A percentile compares a stretch with the other conserved stretches of the same genome.
These are phyloP conservation scores for Thalia dealbata DNA, from an alignment of 176 grass and related monocot genomes.

Conservation along the genomic window DNA sequence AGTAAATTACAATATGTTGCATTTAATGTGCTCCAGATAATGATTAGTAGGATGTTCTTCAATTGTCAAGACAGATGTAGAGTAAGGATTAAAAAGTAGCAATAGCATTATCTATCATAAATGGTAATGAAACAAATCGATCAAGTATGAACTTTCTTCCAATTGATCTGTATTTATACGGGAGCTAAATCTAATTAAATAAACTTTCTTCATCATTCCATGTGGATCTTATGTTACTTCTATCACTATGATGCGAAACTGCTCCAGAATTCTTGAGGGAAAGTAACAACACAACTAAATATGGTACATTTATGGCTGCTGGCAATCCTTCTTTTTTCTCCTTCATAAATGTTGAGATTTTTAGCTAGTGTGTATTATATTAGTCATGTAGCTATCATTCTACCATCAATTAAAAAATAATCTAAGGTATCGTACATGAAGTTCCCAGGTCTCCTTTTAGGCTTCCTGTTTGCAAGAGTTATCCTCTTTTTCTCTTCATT, in stretches of 20 bases:
- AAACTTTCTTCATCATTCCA: background rate
- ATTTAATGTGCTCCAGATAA: background rate
- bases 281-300: background rate
- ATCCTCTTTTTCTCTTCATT: background rate
- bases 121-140: too few relatives aligned
- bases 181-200: background rate
- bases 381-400: background rate
- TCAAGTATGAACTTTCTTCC: background rate
- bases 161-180: background rate
- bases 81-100: background rate
- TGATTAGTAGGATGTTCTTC: background rate
- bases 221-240: background rate
- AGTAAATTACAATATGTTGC: background rate
- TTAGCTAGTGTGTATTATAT: background rate
- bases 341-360: background rate
- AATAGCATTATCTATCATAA: background rate
- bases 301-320: too few relatives aligned
- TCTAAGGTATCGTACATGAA: background rate
- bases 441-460: background rate
- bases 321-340: too few relatives aligned
- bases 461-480: background rate
- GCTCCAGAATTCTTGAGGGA: background rate
- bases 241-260: background rate
- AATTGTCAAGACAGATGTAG: background rate
- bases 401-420: background rate